Conservation (phyloP, 176 grass and related monocot species). For the Hyparrhenia diplandra region DNA sequence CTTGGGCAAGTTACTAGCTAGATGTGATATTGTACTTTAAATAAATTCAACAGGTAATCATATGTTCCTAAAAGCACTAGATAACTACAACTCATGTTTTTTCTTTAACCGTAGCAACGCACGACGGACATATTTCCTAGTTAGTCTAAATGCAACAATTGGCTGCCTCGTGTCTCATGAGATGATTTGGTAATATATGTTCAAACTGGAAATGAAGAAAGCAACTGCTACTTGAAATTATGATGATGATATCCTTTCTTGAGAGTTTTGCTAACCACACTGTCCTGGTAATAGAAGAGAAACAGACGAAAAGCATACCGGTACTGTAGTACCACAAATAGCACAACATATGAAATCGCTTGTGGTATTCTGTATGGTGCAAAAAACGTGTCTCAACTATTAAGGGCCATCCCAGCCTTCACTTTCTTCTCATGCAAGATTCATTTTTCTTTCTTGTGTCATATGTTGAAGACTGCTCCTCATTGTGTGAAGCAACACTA, state of each 20-base stretch:
- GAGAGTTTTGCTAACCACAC: conserved; percentile 9
- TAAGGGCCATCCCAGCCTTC: conserved; percentile 18
- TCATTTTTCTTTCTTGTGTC: conserved; percentile 13
- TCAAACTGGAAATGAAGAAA: conserved; percentile 21
- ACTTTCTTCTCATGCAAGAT: conserved; percentile 34
- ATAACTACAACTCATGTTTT: no score
- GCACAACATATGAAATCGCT: conserved; percentile 23
- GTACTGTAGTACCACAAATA: conserved; percentile 15
- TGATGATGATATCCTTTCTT: conserved; percentile 23
- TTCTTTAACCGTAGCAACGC: no score
- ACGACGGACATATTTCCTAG: no score
- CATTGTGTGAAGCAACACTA: background rate
- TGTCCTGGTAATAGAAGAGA: conserved; percentile 26
- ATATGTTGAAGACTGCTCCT: background rate
- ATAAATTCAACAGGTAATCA: no score
- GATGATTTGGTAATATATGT: conserved; percentile 18
- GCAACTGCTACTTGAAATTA: background rate
- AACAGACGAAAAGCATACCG: conserved; percentile 40
- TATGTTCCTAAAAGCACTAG: no score
- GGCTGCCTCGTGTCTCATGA: background rate
- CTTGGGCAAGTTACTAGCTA: no score
- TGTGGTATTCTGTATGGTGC: conserved; percentile 20
- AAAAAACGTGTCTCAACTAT: conserved; percentile 25
- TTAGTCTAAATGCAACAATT: conserved; percentile 14
- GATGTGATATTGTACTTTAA: no score